Percentiles rank a stretch among this genome's conserved stretches.
These are phyloP conservation scores for Lentinula novae-zelandiae DNA, from an alignment of 1,284 basidiomycete genomes.

Conservation along the genomic window DNA sequence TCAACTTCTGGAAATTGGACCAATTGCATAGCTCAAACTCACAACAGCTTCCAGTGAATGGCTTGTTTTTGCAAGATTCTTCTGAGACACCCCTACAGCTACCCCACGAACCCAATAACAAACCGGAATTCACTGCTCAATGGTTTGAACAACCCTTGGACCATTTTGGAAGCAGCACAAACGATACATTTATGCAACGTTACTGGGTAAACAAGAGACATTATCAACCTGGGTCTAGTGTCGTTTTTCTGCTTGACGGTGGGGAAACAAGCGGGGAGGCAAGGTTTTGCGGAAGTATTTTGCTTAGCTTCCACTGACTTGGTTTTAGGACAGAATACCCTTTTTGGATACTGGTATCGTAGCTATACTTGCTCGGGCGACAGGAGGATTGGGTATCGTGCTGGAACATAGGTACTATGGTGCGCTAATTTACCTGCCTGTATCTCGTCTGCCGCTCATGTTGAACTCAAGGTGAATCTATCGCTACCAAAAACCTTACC, in stretches of 20 bases:
- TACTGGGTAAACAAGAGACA: conserved; percentile 90
- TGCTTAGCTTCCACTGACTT: neutral
- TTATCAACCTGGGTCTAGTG: conserved; percentile 68
- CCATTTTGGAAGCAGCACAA: conserved; percentile 55
- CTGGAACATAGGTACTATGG: conserved; percentile 91
- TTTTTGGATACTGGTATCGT: conserved; percentile 84
- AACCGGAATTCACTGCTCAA: conserved; percentile 45
- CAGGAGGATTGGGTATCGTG: conserved; percentile 83
- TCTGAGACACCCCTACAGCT: conserved; percentile 15
- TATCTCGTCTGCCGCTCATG: conserved; percentile 11
- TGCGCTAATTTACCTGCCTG: conserved; percentile 22
- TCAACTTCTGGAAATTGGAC: conserved; percentile 43
- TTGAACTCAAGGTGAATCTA: conserved; percentile 60
- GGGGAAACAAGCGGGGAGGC: conserved; percentile 80
- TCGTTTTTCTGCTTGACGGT: conserved; percentile 78
- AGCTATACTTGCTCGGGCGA: conserved; percentile 80
- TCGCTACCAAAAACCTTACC: conserved; percentile 76
- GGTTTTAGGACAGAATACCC: conserved; percentile 50
- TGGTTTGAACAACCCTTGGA: conserved; percentile 86
- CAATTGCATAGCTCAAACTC: conserved; percentile 15
- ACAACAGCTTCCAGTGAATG: neutral
- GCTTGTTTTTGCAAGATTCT: conserved; percentile 24
- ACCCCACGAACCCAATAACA: conserved; percentile 6
- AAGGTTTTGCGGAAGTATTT: conserved; percentile 6
- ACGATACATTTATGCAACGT: conserved; percentile 63